These are phyloP conservation scores for Xylaria digitata DNA, from an alignment of 2,329 filamentous ascomycete species.

Conservation along the genomic window DNA sequence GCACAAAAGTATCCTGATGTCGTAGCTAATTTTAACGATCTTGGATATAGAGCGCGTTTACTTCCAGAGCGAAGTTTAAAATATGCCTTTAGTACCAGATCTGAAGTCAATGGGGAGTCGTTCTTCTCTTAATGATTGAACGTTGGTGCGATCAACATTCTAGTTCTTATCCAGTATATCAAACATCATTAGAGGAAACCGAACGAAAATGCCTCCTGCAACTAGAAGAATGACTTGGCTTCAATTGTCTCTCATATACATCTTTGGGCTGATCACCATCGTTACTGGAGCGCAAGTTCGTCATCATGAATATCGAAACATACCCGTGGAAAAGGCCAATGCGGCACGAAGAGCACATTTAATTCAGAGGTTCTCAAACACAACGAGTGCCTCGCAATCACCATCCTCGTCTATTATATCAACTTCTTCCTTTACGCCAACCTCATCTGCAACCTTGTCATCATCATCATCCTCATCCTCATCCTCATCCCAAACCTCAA, in stretches of 20 bases:
- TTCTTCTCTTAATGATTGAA: too few relatives aligned
- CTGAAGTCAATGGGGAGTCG: too few relatives aligned
- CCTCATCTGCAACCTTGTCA: neutral
- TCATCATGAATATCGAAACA: neutral
- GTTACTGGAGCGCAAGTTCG: neutral
- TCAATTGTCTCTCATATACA: too few relatives aligned
- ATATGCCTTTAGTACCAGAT: neutral
- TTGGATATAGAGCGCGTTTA: neutral
- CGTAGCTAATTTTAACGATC: neutral
- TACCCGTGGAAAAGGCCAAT: neutral
- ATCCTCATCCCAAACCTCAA: neutral
- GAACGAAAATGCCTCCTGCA: too few relatives aligned
- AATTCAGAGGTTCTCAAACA: neutral
- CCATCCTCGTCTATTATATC: neutral
- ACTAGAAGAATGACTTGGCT: too few relatives aligned
- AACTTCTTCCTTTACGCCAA: neutral
- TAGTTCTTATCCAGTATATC: too few relatives aligned
- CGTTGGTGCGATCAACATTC: too few relatives aligned
- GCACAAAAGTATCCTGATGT: neutral
- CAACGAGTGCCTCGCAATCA: neutral
- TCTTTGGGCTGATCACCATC: neutral
- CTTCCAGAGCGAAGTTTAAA: neutral
- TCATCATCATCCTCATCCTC: neutral
- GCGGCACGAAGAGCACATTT: neutral
- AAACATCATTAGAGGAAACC: too few relatives aligned